Conservation (phyloP, 2,329 filamentous ascomycete genomes). For the Colletotrichum caudatum region DNA sequence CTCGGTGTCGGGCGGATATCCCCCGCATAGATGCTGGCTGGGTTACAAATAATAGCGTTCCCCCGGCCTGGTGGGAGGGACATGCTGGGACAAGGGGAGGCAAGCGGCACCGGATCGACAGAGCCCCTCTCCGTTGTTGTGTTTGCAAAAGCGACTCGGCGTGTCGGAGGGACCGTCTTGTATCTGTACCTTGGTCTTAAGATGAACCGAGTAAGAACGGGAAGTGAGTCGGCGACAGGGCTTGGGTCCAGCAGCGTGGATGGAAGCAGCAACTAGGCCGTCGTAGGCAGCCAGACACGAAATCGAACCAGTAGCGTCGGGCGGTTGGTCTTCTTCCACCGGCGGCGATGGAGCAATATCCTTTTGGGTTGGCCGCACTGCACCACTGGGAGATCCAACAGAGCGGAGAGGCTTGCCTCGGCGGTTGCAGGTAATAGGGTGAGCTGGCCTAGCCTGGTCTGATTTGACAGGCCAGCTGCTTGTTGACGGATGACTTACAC, state of each 20-base stretch:
- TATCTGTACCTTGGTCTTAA: conserved; percentile 8
- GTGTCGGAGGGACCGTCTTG: conserved; percentile 2
- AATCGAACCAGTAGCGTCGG: conserved; percentile 29
- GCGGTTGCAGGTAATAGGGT: conserved; percentile 6
- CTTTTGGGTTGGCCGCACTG: conserved; percentile 29
- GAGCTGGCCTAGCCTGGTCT: background rate
- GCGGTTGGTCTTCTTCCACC: conserved; percentile 13
- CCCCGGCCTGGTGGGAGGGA: conserved; percentile 31
- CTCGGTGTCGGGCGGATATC: conserved; percentile 32
- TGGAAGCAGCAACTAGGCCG: conserved; percentile 21
- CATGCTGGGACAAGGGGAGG: conserved; percentile 24
- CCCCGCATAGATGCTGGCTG: conserved; percentile 38
- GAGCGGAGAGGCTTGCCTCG: conserved; percentile 28
- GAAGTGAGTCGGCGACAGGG: conserved; percentile 25
- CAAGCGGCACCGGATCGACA: conserved; percentile 32
- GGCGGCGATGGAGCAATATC: conserved; percentile 34
- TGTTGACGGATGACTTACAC: conserved; percentile 16
- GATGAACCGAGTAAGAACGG: conserved; percentile 32
- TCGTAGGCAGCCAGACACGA: conserved; percentile 14
- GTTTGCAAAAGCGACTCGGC: conserved; percentile 18
- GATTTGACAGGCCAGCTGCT: conserved; percentile 22
- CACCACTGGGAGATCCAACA: conserved; percentile 37
- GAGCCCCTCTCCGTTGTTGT: conserved; percentile 21
- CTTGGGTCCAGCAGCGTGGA: conserved; percentile 37
- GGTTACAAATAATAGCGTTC: conserved; percentile 24